Evolutionary conservation across 2,329 filamentous ascomycete species (phyloP).

Genomic region (Fusarium musae): DNA sequence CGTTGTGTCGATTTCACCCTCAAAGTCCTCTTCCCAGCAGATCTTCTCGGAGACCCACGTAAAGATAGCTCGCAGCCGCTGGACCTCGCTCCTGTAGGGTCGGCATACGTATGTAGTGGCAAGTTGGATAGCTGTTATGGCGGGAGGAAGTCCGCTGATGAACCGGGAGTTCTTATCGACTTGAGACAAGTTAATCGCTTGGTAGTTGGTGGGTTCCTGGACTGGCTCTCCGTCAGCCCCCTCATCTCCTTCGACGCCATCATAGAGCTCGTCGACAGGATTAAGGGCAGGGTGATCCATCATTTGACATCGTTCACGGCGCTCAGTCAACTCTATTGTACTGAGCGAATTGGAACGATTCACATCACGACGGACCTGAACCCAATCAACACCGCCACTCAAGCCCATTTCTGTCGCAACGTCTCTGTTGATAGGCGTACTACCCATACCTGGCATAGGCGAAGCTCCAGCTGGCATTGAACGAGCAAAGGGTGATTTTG

Average conservation of each 20-base stretch:
- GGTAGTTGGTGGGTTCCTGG: conserved; percentile 83
- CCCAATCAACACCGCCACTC: conserved; percentile 79
- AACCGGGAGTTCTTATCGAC: conserved; percentile 98
- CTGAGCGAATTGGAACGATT: conserved; percentile 95
- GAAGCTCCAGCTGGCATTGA: conserved; percentile 53
- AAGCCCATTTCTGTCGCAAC: conserved; percentile 77
- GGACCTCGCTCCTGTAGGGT: conserved; percentile 93
- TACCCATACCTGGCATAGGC: conserved; percentile 57
- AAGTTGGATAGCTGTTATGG: conserved; percentile 82
- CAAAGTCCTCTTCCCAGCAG: conserved; percentile 93
- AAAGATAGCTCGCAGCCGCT: conserved; percentile 92
- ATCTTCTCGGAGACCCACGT: conserved; percentile 98
- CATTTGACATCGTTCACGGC: conserved; percentile 92
- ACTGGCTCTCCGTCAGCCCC: conserved; percentile 86
- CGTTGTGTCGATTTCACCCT: conserved; percentile 83
- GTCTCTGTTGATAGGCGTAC: conserved; percentile 56
- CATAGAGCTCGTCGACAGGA: conserved; percentile 88
- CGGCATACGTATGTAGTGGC: conserved; percentile 94
- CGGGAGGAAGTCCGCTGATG: conserved; percentile 82
- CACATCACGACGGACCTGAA: conserved; percentile 95
- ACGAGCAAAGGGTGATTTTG: conserved; percentile 56
- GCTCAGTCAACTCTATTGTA: conserved; percentile 84
- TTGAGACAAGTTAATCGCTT: conserved; percentile 79
- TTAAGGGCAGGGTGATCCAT: conserved; percentile 89
- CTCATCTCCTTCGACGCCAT: conserved; percentile 89